Conservation (phyloP, 805 yeast genomes). For the Candida palmyrensis region DNA sequence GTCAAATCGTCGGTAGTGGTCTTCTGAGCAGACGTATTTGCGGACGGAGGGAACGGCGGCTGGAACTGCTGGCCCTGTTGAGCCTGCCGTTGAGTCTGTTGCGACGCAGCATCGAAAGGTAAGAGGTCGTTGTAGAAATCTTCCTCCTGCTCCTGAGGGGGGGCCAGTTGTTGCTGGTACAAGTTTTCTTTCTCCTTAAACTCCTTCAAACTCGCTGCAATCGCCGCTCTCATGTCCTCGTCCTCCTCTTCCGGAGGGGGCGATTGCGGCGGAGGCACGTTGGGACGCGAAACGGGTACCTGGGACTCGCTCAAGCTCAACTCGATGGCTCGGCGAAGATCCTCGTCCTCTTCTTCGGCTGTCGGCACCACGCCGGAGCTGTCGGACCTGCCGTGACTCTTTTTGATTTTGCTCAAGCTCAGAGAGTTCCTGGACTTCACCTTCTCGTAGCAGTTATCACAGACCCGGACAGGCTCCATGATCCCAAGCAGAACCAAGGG, state of each 20-base stretch:
- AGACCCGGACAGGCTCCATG: slow-evolving; percentile 83
- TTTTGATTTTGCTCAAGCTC: too few relatives aligned
- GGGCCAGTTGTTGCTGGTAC: slow-evolving; percentile 7
- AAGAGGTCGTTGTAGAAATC: slow-evolving; percentile 3
- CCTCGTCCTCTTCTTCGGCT: slow-evolving; percentile 64
- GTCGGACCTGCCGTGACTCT: not conserved
- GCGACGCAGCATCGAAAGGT: not conserved
- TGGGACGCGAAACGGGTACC: slow-evolving; percentile 5
- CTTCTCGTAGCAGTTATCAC: slow-evolving; percentile 81
- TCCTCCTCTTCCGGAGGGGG: slow-evolving; percentile 58
- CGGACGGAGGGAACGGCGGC: slow-evolving; percentile 10
- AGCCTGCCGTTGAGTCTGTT: slow-evolving; percentile 3
- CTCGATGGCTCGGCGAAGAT: slow-evolving; percentile 70
- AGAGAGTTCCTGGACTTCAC: slow-evolving; percentile 23
- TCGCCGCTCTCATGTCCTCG: slow-evolving; percentile 88
- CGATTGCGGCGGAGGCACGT: slow-evolving; percentile 9
- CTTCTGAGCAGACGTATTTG: too few relatives aligned
- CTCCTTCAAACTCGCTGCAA: slow-evolving; percentile 83
- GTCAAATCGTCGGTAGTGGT: slow-evolving; percentile 43
- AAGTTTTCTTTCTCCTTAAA: slow-evolving; percentile 37
- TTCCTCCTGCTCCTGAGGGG: slow-evolving; percentile 1
- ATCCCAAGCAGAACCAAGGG: slow-evolving; percentile 84
- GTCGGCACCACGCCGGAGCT: slow-evolving; percentile 4
- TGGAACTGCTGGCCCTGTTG: slow-evolving; percentile 5
- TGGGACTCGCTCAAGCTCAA: slow-evolving; percentile 62